Evolutionary conservation across 768 basidiomycete species (phyloP).

Genomic region (Calocera viscosa): DNA sequence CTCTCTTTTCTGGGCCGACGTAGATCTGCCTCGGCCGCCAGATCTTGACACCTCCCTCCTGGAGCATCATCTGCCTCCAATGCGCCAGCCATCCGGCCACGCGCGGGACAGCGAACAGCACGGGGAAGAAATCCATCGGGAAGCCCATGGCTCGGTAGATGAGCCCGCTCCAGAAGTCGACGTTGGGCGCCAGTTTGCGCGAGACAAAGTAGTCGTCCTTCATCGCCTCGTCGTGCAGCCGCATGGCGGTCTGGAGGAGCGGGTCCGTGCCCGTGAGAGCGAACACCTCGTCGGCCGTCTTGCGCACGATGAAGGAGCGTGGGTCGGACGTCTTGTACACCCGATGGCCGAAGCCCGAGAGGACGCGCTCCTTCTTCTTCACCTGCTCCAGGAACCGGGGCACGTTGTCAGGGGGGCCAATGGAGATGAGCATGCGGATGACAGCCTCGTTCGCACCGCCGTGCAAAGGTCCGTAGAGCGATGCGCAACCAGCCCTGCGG

Average conservation of each 20-base stretch:
- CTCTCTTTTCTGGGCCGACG: conserved; percentile 58
- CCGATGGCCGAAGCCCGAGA: conserved; percentile 84
- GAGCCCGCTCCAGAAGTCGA: conserved; percentile 67
- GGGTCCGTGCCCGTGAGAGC: conserved; percentile 74
- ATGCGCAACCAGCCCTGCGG: conserved; percentile 67
- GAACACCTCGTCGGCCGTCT: conserved; percentile 86
- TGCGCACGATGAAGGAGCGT: conserved; percentile 78
- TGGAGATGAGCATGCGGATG: conserved; percentile 82
- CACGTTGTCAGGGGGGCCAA: conserved; percentile 77
- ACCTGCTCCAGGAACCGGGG: conserved; percentile 76
- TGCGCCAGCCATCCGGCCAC: conserved; percentile 90
- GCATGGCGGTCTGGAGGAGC: conserved; percentile 79
- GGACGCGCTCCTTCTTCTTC: conserved; percentile 74
- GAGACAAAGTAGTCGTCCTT: conserved; percentile 81
- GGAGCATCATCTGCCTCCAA: conserved; percentile 93
- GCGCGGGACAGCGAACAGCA: conserved; percentile 81
- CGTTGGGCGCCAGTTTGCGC: conserved; percentile 74
- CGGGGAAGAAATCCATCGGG: conserved; percentile 89
- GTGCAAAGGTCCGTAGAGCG: conserved; percentile 43
- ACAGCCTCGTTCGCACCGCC: conserved; percentile 87
- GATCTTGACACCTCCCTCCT: conserved; percentile 80
- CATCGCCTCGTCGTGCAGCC: conserved; percentile 75
- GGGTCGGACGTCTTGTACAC: conserved; percentile 84
- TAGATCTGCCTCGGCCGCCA: conserved; percentile 83
- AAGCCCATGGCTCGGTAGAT: conserved; percentile 45